phyloP scores from a whole-genome alignment of 169 alveolate genomes.

The Plasmodium berghei region DNA sequence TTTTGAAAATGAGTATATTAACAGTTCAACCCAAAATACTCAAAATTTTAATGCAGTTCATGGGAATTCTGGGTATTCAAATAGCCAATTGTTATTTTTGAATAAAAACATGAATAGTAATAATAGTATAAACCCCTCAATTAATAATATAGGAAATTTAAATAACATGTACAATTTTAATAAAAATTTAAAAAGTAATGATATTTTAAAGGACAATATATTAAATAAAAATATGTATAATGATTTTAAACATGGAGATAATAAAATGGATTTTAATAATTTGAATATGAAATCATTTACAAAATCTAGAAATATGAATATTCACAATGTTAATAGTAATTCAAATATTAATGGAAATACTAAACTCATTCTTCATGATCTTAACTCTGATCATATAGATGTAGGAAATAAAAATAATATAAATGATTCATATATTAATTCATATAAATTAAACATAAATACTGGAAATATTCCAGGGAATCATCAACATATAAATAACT shows the following conservation, averaged over 20 bases:
- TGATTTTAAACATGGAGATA: slow-evolving; percentile 22
- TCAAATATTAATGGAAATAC: slow-evolving; percentile 6
- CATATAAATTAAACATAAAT: no score
- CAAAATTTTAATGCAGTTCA: slow-evolving; percentile 17
- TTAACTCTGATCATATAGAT: no score
- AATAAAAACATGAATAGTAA: slow-evolving; percentile 12
- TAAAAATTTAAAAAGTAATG: neutral
- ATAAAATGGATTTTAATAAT: neutral
- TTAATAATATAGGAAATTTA: neutral
- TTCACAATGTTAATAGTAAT: slow-evolving; percentile 17
- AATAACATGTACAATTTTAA: slow-evolving; percentile 4
- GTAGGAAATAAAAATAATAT: no score
- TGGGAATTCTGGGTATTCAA: slow-evolving; percentile 3
- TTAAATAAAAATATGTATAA: slow-evolving; percentile 15
- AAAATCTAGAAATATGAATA: slow-evolving; percentile 32
- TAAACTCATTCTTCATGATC: neutral
- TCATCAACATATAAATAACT: no score
- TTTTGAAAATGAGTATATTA: slow-evolving; percentile 21
- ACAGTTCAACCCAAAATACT: neutral
- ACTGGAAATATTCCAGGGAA: no score
- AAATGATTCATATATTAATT: no score
- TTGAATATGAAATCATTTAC: slow-evolving; percentile 41
- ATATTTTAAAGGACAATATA: neutral
- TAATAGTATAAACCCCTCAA: slow-evolving; percentile 5
- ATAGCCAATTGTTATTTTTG: slow-evolving; percentile 6